Evolutionary conservation across 306 rosid species (phyloP), one percentile per base, ranked within the genome.

Genomic region (Benincasa hispida): DNA sequence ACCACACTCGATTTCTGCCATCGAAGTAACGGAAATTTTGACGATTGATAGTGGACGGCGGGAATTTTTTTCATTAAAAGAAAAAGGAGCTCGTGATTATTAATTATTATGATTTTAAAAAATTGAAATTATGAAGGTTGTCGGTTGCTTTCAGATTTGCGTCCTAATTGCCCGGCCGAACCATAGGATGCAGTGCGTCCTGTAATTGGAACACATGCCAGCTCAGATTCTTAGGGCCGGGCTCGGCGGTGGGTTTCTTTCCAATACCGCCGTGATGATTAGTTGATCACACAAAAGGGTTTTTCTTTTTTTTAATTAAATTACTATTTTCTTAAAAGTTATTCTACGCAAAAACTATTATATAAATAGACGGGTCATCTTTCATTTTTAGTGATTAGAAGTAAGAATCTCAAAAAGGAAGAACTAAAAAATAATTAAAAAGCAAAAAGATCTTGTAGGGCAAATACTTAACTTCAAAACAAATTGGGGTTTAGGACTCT

Each of bases 121-220:
- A 69, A 69, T 24, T 27, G 27, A 48, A 72, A 48, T 45, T 9
- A 15, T 4, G 22, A 53, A 47, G 35, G 27, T 27, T 25, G 58
- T 47, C 41, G 63, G 14, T 53, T 58, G 27, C 37, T 69, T 24
- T 39, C 3, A 48, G 61, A 37, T 54, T 42, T 28, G 90, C 78
- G 72, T 79, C 91, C 92, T 60, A 53, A 84, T 57, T 37, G 80
- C 79, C 81, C 80, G 45, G 77, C 87, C 84, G 83, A 30, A 54
- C 68, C 75, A 67, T 17, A 10, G 39, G 68, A 56, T 75, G 87
- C 70, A 34, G 82, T 88, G 89, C 80, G 73, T 87, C 96, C 90
- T 35, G 24, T 58, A 51, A 48, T 54, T 69, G 89, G 84, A 82
- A 81, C 96, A 86, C 75, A 42, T 57, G 80, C 78, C 76, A 70